These are phyloP conservation scores for Pinus tabuliformis DNA, from an alignment of 75 land plant genomes.

Conservation along the genomic window DNA sequence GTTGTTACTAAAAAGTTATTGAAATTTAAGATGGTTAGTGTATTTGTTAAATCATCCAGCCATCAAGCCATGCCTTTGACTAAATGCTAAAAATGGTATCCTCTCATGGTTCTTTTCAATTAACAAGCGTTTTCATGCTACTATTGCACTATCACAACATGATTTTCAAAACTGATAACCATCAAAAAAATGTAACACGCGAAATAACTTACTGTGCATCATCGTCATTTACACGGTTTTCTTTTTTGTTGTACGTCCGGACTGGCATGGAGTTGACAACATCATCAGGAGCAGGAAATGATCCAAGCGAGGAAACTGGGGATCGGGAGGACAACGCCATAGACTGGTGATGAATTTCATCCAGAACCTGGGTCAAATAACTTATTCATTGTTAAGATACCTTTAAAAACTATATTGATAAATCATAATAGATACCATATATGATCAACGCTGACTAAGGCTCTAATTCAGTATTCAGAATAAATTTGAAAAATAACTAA, in stretches of 20 bases:
- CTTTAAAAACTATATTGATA: constrained; percentile 2
- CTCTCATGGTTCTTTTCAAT: background rate
- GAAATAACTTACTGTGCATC: constrained; percentile 70
- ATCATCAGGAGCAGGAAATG: constrained; percentile 82
- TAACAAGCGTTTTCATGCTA: background rate
- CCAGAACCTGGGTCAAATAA: constrained; percentile 67
- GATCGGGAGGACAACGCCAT: constrained; percentile 77
- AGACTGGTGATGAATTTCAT: constrained; percentile 98
- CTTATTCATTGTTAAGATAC: background rate
- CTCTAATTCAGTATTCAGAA: background rate
- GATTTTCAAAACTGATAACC: background rate
- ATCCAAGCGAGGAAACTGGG: constrained; percentile 69
- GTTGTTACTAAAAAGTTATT: background rate
- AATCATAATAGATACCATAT: constrained; percentile 9
- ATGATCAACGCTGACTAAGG: background rate
- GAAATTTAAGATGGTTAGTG: background rate
- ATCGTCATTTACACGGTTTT: constrained; percentile 43
- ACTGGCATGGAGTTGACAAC: constrained; percentile 77
- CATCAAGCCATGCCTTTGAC: background rate
- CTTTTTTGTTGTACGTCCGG: constrained; percentile 41
- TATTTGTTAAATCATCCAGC: background rate
- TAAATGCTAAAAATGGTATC: background rate
- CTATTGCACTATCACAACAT: background rate
- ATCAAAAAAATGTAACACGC: background rate
- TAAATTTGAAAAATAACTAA: constrained; percentile 6